Base-by-base conservation (phyloP, 192 early-diverging fungal species). In the Polychytrium aggregatum region DNA sequence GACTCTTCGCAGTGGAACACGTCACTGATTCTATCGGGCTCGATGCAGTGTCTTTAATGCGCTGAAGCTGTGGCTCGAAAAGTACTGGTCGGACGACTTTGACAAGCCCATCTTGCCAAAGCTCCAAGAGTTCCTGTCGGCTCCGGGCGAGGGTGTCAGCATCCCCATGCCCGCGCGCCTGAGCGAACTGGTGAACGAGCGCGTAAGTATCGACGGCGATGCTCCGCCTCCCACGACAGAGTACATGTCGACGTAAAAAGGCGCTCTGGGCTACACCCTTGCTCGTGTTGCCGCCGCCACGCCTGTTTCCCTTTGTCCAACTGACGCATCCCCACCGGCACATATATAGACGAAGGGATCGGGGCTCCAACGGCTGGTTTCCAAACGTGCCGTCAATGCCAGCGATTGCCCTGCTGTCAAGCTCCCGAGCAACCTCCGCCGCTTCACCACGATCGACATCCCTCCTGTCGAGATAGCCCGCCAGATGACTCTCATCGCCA, bases 401-500 rank as follows among this genome's bases (percentile, higher is more conserved):
- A n/a, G n/a, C n/a, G n/a, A n/a, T n/a, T n/a, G n/a, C n/a, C n/a
- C n/a, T n/a, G n/a, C n/a, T n/a, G n/a, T n/a, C n/a, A n/a, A n/a
- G n/a, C n/a, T n/a, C n/a, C 39, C 39, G 39, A 4, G 22, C 17
- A 41, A 41, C 39, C 22, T 41, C 17, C 5, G 16, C 7, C n/a
- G 39, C 22, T 41, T 90, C 30, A 74, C 63, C 18, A 58, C 93
- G 33, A 49, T 87, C 57, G 92, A 97, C 54, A 59, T 97, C 40
- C 85, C 91, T 61, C 84, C 92, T 5, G 58, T 85, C 44, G 92
- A 97, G 63, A 59, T 97, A 35, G 90, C 88, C 1, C 79, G 92
- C 17, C 92, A 97, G 64, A 67, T 97, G 49, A 97, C 92, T 0
- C 67, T 97, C 50, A 82, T 90, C 57, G 91, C 92, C 51, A 81